Evolutionary conservation across 805 yeast species (phyloP).

Genomic region (Saccharomycopsis sp.): DNA sequence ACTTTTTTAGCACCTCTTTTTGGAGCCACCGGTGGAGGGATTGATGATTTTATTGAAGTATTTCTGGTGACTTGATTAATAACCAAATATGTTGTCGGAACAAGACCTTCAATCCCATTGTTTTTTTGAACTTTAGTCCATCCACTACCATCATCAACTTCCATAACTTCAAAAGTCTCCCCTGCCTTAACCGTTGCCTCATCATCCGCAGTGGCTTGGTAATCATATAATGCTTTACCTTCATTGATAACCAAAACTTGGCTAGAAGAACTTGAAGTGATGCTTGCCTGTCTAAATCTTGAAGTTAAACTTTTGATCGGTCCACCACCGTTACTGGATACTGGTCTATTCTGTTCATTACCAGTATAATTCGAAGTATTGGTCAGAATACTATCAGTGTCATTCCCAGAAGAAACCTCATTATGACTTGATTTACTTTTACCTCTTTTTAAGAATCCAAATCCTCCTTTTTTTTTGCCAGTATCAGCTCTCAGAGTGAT

Average conservation of each 20-base stretch:
- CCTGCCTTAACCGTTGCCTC: conserved; percentile 57
- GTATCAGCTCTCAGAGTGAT: too few species aligned
- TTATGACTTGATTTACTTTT: background rate
- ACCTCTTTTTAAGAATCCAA: background rate
- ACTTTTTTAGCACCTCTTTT: conserved; percentile 59
- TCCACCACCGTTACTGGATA: background rate
- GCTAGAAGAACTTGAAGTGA: background rate
- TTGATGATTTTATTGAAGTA: conserved; percentile 25
- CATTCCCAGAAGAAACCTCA: background rate
- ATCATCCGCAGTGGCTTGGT: conserved; percentile 61
- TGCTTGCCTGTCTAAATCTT: background rate
- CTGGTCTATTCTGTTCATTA: too few species aligned
- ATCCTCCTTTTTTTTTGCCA: conserved; percentile 44
- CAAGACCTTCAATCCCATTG: conserved; percentile 52
- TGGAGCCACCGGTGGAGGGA: conserved; percentile 71
- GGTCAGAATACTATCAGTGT: background rate
- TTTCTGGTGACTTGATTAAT: conserved; percentile 21
- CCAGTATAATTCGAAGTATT: background rate
- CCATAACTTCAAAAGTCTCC: conserved; percentile 47
- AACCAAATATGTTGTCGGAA: conserved; percentile 74
- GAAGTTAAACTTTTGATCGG: background rate
- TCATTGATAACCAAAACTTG: conserved; percentile 13
- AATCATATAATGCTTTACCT: conserved; percentile 52
- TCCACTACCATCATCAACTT: conserved; percentile 81
- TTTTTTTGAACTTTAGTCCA: conserved; percentile 67